phyloP scores from a whole-genome alignment of 2,329 filamentous ascomycete genomes.

The Aspergillus hortae region DNA sequence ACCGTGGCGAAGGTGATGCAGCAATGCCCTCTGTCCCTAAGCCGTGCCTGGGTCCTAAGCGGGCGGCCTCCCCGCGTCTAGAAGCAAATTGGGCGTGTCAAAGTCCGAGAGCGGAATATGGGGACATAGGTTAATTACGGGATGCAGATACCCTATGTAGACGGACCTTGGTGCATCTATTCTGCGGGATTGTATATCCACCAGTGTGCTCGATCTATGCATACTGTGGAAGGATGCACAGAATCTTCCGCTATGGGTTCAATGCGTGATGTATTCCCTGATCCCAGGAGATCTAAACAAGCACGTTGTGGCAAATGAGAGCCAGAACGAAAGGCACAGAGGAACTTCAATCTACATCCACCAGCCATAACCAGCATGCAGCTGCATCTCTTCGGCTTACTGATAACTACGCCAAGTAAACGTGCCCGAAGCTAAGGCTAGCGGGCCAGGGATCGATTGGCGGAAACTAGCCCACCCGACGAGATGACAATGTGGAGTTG shows the following conservation, averaged over 20 bases:
- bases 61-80: not conserved
- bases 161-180: not conserved
- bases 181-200: no score
- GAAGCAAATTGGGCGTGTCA: not conserved
- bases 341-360: not conserved
- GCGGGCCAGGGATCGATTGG: not conserved
- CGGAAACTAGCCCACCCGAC: not conserved
- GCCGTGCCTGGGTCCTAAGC: not conserved
- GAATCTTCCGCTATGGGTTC: no score
- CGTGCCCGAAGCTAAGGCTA: not conserved
- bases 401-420: not conserved
- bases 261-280: no score
- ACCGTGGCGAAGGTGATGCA: not conserved
- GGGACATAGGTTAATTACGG: not conserved
- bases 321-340: not conserved
- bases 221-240: no score
- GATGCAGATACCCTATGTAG: not conserved
- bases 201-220: no score
- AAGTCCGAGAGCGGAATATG: not conserved
- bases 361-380: no score
- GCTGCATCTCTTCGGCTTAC: no score
- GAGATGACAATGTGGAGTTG: not conserved
- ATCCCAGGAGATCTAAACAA: no score
- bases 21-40: not conserved
- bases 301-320: no score